Conservation (phyloP, 805 yeast species). For the Saccharomycopsis amapae region DNA sequence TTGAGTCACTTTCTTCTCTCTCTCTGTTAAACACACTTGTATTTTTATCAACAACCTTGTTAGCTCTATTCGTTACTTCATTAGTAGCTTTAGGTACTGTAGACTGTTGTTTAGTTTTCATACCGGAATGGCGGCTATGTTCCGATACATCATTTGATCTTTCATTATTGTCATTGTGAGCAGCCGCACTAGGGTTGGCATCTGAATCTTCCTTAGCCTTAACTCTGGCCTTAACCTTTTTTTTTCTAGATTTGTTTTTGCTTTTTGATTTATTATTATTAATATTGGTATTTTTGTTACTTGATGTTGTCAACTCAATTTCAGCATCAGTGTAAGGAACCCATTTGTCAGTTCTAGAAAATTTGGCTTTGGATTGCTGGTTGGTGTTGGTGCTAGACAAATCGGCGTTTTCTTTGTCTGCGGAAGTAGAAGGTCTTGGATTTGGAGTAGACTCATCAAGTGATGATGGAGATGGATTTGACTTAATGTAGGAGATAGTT, state of each 20-base stretch:
- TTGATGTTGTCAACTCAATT: constrained; percentile 17
- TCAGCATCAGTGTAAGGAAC: constrained; percentile 20
- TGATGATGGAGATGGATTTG: neutral
- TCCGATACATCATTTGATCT: no score
- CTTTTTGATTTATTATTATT: neutral
- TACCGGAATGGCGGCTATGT: neutral
- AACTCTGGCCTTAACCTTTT: neutral
- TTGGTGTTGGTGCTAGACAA: neutral
- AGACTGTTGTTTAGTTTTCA: neutral
- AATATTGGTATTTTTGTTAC: constrained; percentile 6
- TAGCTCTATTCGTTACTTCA: neutral
- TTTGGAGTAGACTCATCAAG: neutral
- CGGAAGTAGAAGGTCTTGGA: no score
- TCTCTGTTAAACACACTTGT: neutral
- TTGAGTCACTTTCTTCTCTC: neutral
- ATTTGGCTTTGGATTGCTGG: constrained; percentile 9
- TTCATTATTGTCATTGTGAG: neutral
- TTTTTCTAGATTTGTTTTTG: constrained; percentile 6
- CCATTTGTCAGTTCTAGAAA: constrained; percentile 18
- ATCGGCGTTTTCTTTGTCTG: neutral
- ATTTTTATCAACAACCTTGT: neutral
- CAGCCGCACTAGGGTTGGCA: neutral
- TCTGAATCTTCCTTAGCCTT: neutral
- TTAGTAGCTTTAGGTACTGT: neutral
- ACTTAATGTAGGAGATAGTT: neutral